Conservation (phyloP, 2,329 filamentous ascomycete species). For the Diplocarpon rosae region DNA sequence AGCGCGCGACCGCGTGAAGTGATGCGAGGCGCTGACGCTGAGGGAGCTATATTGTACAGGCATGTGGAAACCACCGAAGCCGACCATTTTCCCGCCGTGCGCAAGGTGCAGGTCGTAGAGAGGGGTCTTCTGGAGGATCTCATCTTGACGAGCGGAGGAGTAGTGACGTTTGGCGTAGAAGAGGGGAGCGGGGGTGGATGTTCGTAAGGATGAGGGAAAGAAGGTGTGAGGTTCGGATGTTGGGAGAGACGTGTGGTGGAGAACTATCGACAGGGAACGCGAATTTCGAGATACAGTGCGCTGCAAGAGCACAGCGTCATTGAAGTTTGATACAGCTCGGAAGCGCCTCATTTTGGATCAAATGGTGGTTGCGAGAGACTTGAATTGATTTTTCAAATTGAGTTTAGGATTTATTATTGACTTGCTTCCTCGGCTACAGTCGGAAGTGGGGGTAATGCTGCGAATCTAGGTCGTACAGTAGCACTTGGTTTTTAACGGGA, state of each 20-base stretch:
- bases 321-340: constrained; percentile 17
- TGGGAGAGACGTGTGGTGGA: constrained; percentile 5
- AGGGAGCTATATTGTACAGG: constrained; percentile 76
- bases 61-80: constrained; percentile 91
- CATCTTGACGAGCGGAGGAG: constrained; percentile 11
- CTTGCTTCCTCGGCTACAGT: constrained; percentile 9
- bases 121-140: constrained; percentile 49
- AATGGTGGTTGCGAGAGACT: constrained; percentile 12
- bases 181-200: neutral
- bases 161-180: constrained; percentile 11
- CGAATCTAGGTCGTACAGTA: neutral
- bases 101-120: constrained; percentile 70
- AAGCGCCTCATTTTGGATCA: constrained; percentile 24
- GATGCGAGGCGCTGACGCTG: constrained; percentile 73
- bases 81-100: constrained; percentile 84
- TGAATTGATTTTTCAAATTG: neutral
- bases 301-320: constrained; percentile 10
- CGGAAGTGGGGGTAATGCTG: constrained; percentile 9
- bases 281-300: constrained; percentile 11
- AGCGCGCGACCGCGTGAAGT: constrained; percentile 77
- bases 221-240: constrained; percentile 3
- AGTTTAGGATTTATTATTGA: constrained; percentile 1
- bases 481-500: neutral
- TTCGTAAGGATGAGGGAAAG: constrained; percentile 5
- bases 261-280: constrained; percentile 21